Conservation (phyloP, 495 filamentous ascomycete genomes). For the Neurospora sp. region DNA sequence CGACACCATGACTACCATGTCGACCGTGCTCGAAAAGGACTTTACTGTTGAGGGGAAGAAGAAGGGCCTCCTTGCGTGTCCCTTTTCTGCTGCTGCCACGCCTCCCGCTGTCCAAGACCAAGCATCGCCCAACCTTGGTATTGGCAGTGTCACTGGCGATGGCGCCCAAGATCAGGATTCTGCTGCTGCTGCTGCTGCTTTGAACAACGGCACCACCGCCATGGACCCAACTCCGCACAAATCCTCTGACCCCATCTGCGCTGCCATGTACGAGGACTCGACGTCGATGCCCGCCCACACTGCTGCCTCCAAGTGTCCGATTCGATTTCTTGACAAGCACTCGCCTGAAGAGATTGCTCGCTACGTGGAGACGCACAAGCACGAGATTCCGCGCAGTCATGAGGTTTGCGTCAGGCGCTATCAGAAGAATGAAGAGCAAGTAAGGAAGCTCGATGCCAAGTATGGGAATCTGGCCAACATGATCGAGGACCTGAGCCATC, state of each 20-base stretch:
- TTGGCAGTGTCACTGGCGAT: constrained; percentile 9
- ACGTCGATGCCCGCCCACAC: constrained; percentile 41
- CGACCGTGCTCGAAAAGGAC: constrained; percentile 52
- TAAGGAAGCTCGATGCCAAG: constrained; percentile 78
- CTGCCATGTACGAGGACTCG: constrained; percentile 45
- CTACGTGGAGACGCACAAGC: constrained; percentile 86
- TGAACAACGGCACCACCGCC: not conserved
- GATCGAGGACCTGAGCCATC: constrained; percentile 74
- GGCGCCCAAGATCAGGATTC: constrained; percentile 14
- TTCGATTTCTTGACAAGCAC: constrained; percentile 80
- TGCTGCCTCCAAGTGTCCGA: constrained; percentile 62
- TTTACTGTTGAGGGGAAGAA: constrained; percentile 55
- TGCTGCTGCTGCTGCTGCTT: constrained; percentile 9
- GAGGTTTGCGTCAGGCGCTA: constrained; percentile 82
- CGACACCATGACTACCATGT: constrained; percentile 35
- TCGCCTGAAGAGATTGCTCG: constrained; percentile 82
- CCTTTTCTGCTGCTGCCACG: constrained; percentile 33
- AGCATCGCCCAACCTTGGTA: constrained; percentile 12
- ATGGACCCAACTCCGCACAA: constrained; percentile 29
- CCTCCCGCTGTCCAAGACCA: constrained; percentile 5
- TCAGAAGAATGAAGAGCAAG: constrained; percentile 70
- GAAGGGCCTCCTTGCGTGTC: constrained; percentile 51
- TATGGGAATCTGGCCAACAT: constrained; percentile 83
- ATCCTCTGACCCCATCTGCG: constrained; percentile 49
- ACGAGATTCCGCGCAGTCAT: constrained; percentile 82